Conservation (phyloP, 2,329 filamentous ascomycete genomes). For the Curvularia spicifera region DNA sequence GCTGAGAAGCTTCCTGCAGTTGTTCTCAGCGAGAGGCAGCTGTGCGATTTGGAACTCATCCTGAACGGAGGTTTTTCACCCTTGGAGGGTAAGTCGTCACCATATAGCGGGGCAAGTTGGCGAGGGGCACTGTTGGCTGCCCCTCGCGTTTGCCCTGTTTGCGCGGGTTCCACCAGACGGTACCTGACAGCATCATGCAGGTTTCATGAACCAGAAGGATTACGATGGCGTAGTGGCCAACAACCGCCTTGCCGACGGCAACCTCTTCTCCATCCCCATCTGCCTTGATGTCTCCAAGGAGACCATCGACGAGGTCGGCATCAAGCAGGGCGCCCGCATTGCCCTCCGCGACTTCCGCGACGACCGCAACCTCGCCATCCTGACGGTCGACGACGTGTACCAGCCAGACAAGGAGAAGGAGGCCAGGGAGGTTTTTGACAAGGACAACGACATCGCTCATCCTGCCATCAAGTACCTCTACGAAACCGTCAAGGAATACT, state of each 20-base stretch:
- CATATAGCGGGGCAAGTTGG: conserved; percentile 8
- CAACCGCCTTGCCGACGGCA: conserved; percentile 84
- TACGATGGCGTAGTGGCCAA: conserved; percentile 93
- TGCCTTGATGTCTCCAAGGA: conserved; percentile 83
- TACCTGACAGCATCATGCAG: conserved; percentile 54
- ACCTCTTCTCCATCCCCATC: conserved; percentile 96
- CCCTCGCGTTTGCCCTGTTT: conserved; percentile 42
- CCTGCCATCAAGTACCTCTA: conserved; percentile 91
- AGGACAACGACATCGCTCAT: conserved; percentile 87
- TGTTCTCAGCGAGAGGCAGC: conserved; percentile 86
- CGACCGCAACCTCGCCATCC: conserved; percentile 92
- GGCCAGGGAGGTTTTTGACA: conserved; percentile 93
- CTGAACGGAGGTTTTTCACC: conserved; percentile 98
- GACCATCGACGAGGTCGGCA: conserved; percentile 73
- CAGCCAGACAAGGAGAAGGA: conserved; percentile 94
- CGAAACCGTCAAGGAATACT: conserved; percentile 81
- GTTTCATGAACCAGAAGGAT: conserved; percentile 97
- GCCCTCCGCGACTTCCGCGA: conserved; percentile 95
- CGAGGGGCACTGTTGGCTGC: conserved; percentile 16
- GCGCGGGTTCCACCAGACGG: conserved; percentile 3
- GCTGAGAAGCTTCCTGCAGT: conserved; percentile 86
- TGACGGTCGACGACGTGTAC: conserved; percentile 96
- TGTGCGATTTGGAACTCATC: conserved; percentile 97
- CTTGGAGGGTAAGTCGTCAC: conserved; percentile 76
- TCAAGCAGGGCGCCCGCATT: conserved; percentile 82